Base-by-base conservation (phyloP, 441 rosid genomes). In the Monsonia emarginata region DNA sequence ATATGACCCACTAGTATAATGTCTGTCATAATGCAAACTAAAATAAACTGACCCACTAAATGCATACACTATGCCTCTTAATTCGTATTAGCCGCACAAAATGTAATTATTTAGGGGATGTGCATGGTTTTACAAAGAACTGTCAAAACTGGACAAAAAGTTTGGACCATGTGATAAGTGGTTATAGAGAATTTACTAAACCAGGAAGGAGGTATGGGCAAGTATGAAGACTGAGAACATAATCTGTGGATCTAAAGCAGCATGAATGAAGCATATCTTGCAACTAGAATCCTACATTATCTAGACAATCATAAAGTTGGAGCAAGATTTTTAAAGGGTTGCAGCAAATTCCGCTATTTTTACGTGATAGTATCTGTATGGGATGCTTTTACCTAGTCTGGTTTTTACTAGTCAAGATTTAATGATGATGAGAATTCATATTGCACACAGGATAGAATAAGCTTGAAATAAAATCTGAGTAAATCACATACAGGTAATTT, bases 401-500 rank as follows among this genome's bases (percentile, higher is more conserved):
- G n/a, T n/a, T n/a, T n/a, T n/a, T 44, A 44, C 50, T 14, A 42
- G 14, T 44, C 3, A 14, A 9, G 16, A 13, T 24, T 56, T 4
- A 56, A 52, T 22, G 27, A 52, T 22, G 46, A 52, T 52, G 59
- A 52, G 22, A 52, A 52, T 22, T 21, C 27, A 52, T 21, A 21
- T 8, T 52, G 10, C 25, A 54, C 28, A 54, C 18, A 56, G 18
- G 61, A 56, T 16, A 56, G 31, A 56, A 11, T 56, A 24, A 25
- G 30, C 16, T 42, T 19, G 28, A 56, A 56, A 24, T 21, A 56
- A 24, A 38, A 27, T 68, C 48, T 27, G 36, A 65, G 58, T 40
- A 66, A 61, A 59, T 71, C 34, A 19, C 38, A 19, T 91, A 94
- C 99, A 90, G 82, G 87, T 68, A 87, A 82, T 69, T 86, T 84